Base-by-base conservation (phyloP, 2,329 filamentous ascomycete species). In the Phaeophleospora eucalypticola region DNA sequence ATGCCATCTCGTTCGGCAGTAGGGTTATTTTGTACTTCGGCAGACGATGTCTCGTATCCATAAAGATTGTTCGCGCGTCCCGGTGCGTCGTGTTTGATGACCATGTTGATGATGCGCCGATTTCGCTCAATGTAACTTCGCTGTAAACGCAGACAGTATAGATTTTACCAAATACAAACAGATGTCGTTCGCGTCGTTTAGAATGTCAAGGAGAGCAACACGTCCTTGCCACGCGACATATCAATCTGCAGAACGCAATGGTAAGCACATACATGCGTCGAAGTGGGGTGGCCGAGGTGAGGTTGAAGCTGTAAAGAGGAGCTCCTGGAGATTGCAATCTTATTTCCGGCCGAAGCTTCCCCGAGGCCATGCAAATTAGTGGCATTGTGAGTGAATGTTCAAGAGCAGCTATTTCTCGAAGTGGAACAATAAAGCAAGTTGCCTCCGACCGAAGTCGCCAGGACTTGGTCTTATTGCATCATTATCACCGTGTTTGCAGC, bases 1-100 rank as follows among this genome's bases (percentile, higher is more conserved):
- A 49, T 36, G 43, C 62, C 62, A 56, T 65, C 63, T 21, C 62
- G 57, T 36, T 65, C 62, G 29, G 58, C 57, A 9, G 55, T 57
- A 3, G 51, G 49, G 37, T 53, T 32, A 41, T 58, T 58, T n/a
- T 46, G 40, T 10, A 43, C 46, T 32, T 56, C 49, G 16, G 60
- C 53, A 45, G 60, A 58, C 21, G 58, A 60, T 15, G 48, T 34
- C 18, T 42, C 40, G 32, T 54, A 43, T 34, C 52, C 51, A 34
- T 58, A 52, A 8, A 58, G 52, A 21, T 38, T 43, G 34, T 3
- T 34, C 3, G 15, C 33, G 46, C 46, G 60, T 16, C 29, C 32
- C 9, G 56, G 49, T 3, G 44, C 53, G 41, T 61, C 57, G 45
- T 60, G 56, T 10, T 59, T 56, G 46, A 58, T 51, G 15, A 35